phyloP scores from a whole-genome alignment of 176 grass and related monocot genomes.

The Bothriochloa decipiens region DNA sequence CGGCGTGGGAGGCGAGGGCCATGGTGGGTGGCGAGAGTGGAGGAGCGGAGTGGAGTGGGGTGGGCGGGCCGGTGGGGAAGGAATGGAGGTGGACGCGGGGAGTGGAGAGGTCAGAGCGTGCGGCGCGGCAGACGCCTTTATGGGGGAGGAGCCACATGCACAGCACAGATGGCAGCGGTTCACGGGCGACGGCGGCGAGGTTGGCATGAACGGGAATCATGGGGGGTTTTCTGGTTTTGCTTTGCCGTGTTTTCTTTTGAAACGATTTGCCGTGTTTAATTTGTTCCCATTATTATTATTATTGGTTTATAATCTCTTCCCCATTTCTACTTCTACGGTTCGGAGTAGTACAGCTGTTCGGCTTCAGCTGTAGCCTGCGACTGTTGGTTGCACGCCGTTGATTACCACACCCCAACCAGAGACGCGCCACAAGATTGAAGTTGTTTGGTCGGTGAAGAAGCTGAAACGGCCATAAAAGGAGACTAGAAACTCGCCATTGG shows the following conservation, averaged over 20 bases:
- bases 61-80: not conserved
- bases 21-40: not conserved
- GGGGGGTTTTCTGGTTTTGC: not conserved
- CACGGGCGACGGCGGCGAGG: not conserved
- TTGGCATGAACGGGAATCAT: not conserved
- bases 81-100: constrained; percentile 7
- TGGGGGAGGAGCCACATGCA: not conserved
- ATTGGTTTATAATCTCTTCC: too few relatives aligned
- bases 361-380: too few relatives aligned
- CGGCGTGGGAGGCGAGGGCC: too few relatives aligned
- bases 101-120: constrained; percentile 11
- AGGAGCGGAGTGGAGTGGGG: not conserved
- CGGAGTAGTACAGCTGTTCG: too few relatives aligned
- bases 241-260: not conserved
- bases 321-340: too few relatives aligned
- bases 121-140: constrained; percentile 1
- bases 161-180: not conserved
- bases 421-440: too few relatives aligned
- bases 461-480: too few relatives aligned
- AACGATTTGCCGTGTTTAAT: too few relatives aligned
- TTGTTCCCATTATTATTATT: not conserved
- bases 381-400: too few relatives aligned
- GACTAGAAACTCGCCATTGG: too few relatives aligned
- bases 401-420: too few relatives aligned
- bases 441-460: too few relatives aligned